These are phyloP conservation scores for Spathaspora passalidarum DNA, from an alignment of 805 yeast species.

Conservation along the genomic window DNA sequence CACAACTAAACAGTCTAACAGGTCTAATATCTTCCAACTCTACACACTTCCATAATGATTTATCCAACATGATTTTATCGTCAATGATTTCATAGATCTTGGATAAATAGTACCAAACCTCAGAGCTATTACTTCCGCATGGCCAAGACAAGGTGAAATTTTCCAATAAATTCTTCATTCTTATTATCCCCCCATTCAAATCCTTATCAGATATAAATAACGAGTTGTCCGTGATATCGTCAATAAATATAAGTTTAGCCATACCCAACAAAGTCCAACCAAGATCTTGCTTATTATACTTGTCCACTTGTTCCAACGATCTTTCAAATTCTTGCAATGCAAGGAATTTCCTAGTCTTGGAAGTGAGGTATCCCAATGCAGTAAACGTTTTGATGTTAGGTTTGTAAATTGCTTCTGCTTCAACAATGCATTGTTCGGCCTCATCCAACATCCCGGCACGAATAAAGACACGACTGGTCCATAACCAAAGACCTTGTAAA, in stretches of 20 bases:
- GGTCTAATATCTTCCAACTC: slow-evolving; percentile 62
- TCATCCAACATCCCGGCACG: slow-evolving; percentile 54
- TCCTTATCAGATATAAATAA: slow-evolving; percentile 56
- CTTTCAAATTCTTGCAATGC: slow-evolving; percentile 66
- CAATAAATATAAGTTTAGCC: slow-evolving; percentile 46
- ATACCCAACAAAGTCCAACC: slow-evolving; percentile 54
- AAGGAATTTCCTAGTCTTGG: slow-evolving; percentile 40
- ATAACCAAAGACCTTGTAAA: slow-evolving; percentile 69
- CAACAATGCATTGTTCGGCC: slow-evolving; percentile 68
- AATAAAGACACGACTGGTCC: slow-evolving; percentile 64
- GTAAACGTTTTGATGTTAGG: slow-evolving; percentile 50
- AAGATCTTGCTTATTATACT: slow-evolving; percentile 33
- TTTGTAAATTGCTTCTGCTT: slow-evolving; percentile 54
- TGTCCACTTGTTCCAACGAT: slow-evolving; percentile 45
- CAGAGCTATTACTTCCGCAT: slow-evolving; percentile 41
- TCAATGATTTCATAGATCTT: slow-evolving; percentile 57
- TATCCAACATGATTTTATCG: slow-evolving; percentile 46
- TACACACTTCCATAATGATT: slow-evolving; percentile 60
- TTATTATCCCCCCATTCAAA: slow-evolving; percentile 55
- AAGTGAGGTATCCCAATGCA: slow-evolving; percentile 45
- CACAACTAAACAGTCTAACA: slow-evolving; percentile 41
- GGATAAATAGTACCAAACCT: slow-evolving; percentile 69
- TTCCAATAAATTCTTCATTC: slow-evolving; percentile 49
- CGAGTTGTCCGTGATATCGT: slow-evolving; percentile 28
- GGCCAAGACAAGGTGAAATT: slow-evolving; percentile 36